Conservation (phyloP, 768 basidiomycete species). For the Amanita inopinata region DNA sequence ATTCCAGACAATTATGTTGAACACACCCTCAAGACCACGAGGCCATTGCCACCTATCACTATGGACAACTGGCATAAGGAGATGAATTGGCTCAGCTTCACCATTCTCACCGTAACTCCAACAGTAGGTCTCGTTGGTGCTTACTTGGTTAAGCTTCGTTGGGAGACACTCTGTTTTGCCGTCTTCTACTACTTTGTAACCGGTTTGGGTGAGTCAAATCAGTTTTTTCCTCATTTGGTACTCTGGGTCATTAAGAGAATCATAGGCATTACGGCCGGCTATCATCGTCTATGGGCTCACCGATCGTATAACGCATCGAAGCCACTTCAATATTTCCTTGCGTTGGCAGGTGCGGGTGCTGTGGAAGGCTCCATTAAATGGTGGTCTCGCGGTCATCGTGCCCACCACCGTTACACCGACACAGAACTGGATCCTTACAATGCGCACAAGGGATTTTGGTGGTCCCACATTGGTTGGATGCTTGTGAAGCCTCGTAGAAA, state of each 20-base stretch:
- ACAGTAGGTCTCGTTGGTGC: constrained; percentile 66
- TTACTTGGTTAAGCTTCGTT: constrained; percentile 50
- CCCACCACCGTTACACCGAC: constrained; percentile 95
- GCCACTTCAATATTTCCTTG: constrained; percentile 78
- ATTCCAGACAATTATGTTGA: constrained; percentile 81
- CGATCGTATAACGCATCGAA: constrained; percentile 87
- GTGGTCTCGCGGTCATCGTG: constrained; percentile 98
- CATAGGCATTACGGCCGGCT: constrained; percentile 81
- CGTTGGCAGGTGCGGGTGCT: constrained; percentile 81
- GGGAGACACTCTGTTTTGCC: constrained; percentile 59
- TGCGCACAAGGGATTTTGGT: constrained; percentile 80
- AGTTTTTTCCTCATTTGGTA: neutral
- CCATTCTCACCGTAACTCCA: constrained; percentile 68
- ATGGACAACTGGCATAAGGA: constrained; percentile 50
- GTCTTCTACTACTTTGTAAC: constrained; percentile 31
- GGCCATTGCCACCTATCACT: constrained; percentile 57
- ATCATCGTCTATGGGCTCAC: constrained; percentile 97
- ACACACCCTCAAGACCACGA: constrained; percentile 59
- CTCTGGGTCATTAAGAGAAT: neutral
- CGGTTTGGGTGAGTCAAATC: constrained; percentile 59
- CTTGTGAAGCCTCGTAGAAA: constrained; percentile 80
- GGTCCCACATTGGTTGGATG: constrained; percentile 92
- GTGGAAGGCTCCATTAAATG: constrained; percentile 96
- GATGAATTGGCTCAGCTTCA: constrained; percentile 69
- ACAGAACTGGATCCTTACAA: constrained; percentile 96